Conservation (phyloP, 2,329 filamentous ascomycete species). For the Erysiphe pulchra region DNA sequence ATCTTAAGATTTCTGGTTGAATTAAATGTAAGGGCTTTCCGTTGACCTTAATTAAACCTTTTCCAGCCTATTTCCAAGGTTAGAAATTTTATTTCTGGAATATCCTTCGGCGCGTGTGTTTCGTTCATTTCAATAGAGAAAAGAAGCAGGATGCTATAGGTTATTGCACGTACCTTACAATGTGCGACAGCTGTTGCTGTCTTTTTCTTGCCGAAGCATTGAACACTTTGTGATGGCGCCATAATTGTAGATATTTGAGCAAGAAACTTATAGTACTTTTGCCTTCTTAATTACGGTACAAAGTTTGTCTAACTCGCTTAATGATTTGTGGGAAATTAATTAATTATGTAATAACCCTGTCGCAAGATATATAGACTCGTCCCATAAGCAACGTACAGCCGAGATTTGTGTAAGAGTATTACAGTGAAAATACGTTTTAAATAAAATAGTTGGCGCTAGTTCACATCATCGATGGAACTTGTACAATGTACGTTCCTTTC, state of each 20-base stretch:
- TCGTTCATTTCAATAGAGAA: background rate
- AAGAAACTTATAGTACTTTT: too few species aligned
- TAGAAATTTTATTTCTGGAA: background rate
- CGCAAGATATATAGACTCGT: too few species aligned
- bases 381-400: too few species aligned
- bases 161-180: background rate
- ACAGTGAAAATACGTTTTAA: background rate
- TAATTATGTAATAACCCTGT: too few species aligned
- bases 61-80: slow-evolving; percentile 29
- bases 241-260: slow-evolving; percentile 4
- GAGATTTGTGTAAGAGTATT: too few species aligned
- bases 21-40: slow-evolving; percentile 84
- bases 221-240: slow-evolving; percentile 53
- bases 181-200: slow-evolving; percentile 15
- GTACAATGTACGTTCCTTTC: too few species aligned
- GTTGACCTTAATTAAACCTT: slow-evolving; percentile 96
- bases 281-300: too few species aligned
- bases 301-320: too few species aligned
- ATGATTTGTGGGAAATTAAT: too few species aligned
- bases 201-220: slow-evolving; percentile 99
- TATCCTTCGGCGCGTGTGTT: background rate
- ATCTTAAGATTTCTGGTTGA: slow-evolving; percentile 88
- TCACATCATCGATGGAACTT: too few species aligned
- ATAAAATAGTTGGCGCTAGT: too few species aligned
- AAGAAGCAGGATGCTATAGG: background rate